Conservation (phyloP, 108 stramenopile genomes). For the Ochromonas danica region DNA sequence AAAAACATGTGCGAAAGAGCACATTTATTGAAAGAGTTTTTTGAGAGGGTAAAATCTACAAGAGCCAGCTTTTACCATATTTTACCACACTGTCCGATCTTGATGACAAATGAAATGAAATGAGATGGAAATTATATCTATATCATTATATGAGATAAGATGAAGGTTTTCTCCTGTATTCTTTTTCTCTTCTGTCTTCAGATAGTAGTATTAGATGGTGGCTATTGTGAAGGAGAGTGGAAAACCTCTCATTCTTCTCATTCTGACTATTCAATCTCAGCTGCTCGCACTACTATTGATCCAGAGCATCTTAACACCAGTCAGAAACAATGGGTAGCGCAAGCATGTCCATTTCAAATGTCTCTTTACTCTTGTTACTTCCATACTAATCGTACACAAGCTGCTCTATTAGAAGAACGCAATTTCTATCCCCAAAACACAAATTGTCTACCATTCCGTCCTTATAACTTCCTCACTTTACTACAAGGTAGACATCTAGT, state of each 20-base stretch:
- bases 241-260: not conserved
- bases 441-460: conserved; percentile 1
- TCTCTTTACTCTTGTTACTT: conserved; percentile 3
- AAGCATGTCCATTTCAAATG: conserved; percentile 7
- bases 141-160: too few relatives aligned
- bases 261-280: not conserved
- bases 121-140: too few relatives aligned
- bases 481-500: not conserved
- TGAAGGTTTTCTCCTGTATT: too few relatives aligned
- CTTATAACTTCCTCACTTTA: not conserved
- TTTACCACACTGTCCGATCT: too few relatives aligned
- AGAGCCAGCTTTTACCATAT: too few relatives aligned
- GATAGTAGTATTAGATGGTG: too few relatives aligned
- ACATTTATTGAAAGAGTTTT: too few relatives aligned
- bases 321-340: not conserved
- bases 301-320: not conserved
- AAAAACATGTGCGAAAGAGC: too few relatives aligned
- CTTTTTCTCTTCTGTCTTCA: too few relatives aligned
- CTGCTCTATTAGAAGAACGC: not conserved
- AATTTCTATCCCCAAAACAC: too few relatives aligned
- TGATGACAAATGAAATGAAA: too few relatives aligned
- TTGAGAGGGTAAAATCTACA: too few relatives aligned
- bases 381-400: not conserved
- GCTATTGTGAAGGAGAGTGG: not conserved
- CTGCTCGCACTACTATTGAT: not conserved